phyloP scores from a whole-genome alignment of 2,329 filamentous ascomycete genomes.

The Pseudogymnoascus sp. region DNA sequence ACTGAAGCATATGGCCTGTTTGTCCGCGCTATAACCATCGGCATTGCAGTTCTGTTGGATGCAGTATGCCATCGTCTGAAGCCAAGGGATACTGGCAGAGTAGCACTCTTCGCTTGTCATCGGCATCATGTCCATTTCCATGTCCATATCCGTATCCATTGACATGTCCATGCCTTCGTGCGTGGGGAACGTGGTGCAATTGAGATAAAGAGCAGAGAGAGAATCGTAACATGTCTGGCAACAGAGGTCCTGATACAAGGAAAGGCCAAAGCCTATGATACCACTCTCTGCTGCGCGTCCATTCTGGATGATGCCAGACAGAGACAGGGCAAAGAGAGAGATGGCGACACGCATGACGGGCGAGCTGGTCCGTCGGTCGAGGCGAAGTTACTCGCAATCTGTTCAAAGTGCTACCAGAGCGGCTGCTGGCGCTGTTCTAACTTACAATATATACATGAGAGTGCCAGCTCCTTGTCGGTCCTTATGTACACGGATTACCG shows the following conservation, averaged over 20 bases:
- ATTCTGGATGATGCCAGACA: background rate
- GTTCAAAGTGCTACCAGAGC: background rate
- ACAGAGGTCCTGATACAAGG: slow-evolving; percentile 23
- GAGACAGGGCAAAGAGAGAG: background rate
- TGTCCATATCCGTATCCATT: slow-evolving; percentile 22
- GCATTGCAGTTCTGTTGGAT: slow-evolving; percentile 10
- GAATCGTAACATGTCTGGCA: slow-evolving; percentile 23
- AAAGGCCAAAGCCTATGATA: slow-evolving; percentile 26
- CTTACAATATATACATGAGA: background rate
- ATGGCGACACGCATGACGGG: background rate
- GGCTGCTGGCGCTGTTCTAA: background rate
- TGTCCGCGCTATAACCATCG: slow-evolving; percentile 12
- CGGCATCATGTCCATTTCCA: slow-evolving; percentile 14
- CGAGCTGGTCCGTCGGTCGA: background rate
- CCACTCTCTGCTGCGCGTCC: slow-evolving; percentile 15
- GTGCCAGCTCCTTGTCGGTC: background rate
- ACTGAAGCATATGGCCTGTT: slow-evolving; percentile 26
- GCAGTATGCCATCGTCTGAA: slow-evolving; percentile 12
- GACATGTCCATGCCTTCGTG: slow-evolving; percentile 11
- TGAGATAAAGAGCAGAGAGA: slow-evolving; percentile 22
- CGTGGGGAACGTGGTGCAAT: slow-evolving; percentile 22
- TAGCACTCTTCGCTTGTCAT: slow-evolving; percentile 5
- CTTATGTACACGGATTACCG: background rate
- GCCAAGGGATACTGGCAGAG: background rate
- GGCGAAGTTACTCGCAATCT: background rate